Evolutionary conservation across 441 rosid genomes (phyloP), one percentile per base, ranked within the genome.

Genomic region (Hypseocharis bilobata): DNA sequence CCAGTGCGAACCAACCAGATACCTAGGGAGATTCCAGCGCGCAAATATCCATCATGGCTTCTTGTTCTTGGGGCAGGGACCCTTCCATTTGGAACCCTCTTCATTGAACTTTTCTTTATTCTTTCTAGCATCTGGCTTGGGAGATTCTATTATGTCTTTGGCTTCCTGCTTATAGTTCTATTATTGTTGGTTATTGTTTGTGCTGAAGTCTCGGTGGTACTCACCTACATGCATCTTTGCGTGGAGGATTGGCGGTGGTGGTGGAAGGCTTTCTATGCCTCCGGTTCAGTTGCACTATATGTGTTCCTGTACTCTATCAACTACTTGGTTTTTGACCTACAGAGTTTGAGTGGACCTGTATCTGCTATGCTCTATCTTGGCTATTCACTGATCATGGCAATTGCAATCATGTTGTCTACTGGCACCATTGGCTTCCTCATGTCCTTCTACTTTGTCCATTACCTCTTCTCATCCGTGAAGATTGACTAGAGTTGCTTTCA

Each of bases 171-270:
- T 30, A 79, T 88, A 13, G 97, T 90, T 62, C 82, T 93, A 10
- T 32, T 82, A 16, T 79, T 93, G 34, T 81, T 93, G 64, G 84
- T 87, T 16, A 72, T 90, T 0, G 95, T 93, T 16, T 93, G 96
- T 61, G 98, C 97, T 23, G 97, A 93, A 77, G 97, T 93, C 6
- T 93, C 97, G 0, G 87, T 93, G 66, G 96, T 93, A 38, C 84
- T 90, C 49, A 93, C 97, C 38, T 93, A 93, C 77, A 90, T 93
- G 98, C 97, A 93, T 60, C 96, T 93, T 7, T 93, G 98, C 17
- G 93, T 87, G 19, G 98, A 93, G 80, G 98, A 93, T 67, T 93
- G 96, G 94, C 82, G 82, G 60, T 93, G 98, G 97, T 90, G 98
- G 98, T 93, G 97, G 98, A 93, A 93, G 84, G 84, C 98, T 4